Conservation (phyloP, 1,284 basidiomycete species). For the Tranzscheliella williamsii region DNA sequence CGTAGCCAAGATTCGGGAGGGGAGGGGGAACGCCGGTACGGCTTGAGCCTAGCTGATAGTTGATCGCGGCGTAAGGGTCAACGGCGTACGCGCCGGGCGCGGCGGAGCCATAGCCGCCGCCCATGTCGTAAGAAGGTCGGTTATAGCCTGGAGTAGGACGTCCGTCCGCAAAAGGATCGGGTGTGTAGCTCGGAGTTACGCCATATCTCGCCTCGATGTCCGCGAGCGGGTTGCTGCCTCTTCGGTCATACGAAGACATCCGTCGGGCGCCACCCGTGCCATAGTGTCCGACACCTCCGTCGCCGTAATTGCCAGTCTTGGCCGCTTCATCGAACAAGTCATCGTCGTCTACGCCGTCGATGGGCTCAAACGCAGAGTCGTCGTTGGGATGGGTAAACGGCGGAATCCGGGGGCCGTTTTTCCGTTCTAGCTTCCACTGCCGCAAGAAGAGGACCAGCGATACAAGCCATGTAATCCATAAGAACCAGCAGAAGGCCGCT, state of each 20-base stretch:
- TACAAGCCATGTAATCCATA: conserved; percentile 39
- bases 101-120: conserved; percentile 19
- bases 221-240: conserved; percentile 33
- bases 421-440: conserved; percentile 48
- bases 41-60: conserved; percentile 26
- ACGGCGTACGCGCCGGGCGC: conserved; percentile 10
- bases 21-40: conserved; percentile 25
- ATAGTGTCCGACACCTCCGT: conserved; percentile 24
- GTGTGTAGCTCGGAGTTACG: conserved; percentile 12
- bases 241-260: conserved; percentile 25
- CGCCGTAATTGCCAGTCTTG: conserved; percentile 31
- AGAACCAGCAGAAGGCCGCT: conserved; percentile 53
- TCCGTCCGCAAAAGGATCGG: conserved; percentile 28
- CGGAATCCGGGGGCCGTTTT: conserved; percentile 54
- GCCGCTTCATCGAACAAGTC: conserved; percentile 19
- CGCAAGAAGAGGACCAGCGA: conserved; percentile 47
- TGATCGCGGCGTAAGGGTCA: conserved; percentile 40
- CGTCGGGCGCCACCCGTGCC: conserved; percentile 1
- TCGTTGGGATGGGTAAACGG: conserved; percentile 51
- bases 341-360: conserved; percentile 41
- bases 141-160: conserved; percentile 7
- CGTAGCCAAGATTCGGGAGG: conserved; percentile 30
- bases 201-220: conserved; percentile 48
- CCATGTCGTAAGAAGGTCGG: conserved; percentile 39
- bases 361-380: conserved; percentile 51